Percentiles rank a stretch among this genome's conserved stretches.
Evolutionary conservation across 371 early-diverging fungal species (phyloP).

Genomic region (Mucor sp.): DNA sequence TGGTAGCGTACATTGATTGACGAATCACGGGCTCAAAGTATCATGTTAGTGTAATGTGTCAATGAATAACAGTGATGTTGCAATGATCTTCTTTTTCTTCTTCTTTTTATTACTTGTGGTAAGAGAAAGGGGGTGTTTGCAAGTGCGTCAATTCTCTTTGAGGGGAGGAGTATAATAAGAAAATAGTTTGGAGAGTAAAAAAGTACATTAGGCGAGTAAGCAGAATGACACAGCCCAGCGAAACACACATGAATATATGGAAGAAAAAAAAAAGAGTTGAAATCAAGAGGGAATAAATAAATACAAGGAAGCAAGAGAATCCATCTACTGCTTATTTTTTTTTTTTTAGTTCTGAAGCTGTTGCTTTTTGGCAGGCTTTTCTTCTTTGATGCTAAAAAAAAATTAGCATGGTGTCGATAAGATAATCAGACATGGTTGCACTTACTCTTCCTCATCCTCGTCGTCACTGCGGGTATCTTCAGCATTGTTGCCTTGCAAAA

Average conservation of each 20-base stretch:
- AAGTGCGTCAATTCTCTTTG: not conserved
- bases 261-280: not conserved
- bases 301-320: conserved; percentile 2
- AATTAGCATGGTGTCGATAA: not conserved
- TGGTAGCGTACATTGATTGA: not conserved
- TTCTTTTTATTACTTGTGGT: not conserved
- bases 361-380: conserved; percentile 1
- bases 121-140: not conserved
- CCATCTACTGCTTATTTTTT: not conserved
- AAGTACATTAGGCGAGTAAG: not conserved
- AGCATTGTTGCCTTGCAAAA: conserved; percentile 64
- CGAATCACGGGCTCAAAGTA: too few species aligned
- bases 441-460: conserved; percentile 56
- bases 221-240: not conserved
- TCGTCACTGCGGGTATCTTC: conserved; percentile 78
- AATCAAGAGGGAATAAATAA: conserved; percentile 2
- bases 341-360: not conserved
- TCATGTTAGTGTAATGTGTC: not conserved
- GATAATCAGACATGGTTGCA: not conserved
- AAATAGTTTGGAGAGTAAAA: not conserved
- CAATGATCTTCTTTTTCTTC: not conserved
- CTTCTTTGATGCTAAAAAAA: conserved; percentile 1
- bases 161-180: not conserved
- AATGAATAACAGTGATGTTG: not conserved
- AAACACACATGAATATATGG: not conserved